Percentiles rank a stretch among this genome's conserved stretches.
Evolutionary conservation across 345 rosid genomes (phyloP).

Genomic region (Limnanthes douglasii): DNA sequence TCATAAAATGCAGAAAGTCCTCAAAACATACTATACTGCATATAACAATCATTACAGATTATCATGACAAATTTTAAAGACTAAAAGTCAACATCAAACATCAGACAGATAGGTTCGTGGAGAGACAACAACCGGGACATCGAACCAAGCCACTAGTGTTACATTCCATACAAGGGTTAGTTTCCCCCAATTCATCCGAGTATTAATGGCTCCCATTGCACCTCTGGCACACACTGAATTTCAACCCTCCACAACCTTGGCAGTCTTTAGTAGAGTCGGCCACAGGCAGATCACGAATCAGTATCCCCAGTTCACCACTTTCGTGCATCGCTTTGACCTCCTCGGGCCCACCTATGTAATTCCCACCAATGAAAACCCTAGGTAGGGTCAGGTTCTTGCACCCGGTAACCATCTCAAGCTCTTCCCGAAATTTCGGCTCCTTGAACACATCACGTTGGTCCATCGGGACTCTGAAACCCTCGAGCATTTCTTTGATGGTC

Average conservation of each 20-base stretch:
- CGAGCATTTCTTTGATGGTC: constrained; percentile 35
- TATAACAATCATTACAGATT: too few species aligned
- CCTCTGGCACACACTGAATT: constrained; percentile 20
- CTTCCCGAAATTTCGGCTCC: constrained; percentile 33
- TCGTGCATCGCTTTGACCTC: constrained; percentile 22
- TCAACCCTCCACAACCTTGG: constrained; percentile 24
- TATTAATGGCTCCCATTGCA: constrained; percentile 43
- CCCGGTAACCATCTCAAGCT: constrained; percentile 28
- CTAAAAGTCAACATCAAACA: too few species aligned
- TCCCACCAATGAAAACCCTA: constrained; percentile 25
- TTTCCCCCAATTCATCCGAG: too few species aligned
- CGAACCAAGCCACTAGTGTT: too few species aligned
- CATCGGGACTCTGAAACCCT: constrained; percentile 25
- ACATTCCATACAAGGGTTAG: too few species aligned
- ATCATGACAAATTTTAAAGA: too few species aligned
- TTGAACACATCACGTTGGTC: constrained; percentile 67
- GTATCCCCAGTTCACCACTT: constrained; percentile 21
- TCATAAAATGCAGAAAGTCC: too few species aligned
- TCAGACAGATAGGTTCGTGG: too few species aligned
- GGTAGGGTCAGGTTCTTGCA: constrained; percentile 14
- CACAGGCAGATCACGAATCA: constrained; percentile 12
- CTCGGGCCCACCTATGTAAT: constrained; percentile 23
- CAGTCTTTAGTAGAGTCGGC: constrained; percentile 8
- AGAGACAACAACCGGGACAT: too few species aligned
- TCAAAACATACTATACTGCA: too few species aligned